These are phyloP conservation scores for Cryptococcus sp. DNA, from an alignment of 1,284 basidiomycete genomes.

Conservation along the genomic window DNA sequence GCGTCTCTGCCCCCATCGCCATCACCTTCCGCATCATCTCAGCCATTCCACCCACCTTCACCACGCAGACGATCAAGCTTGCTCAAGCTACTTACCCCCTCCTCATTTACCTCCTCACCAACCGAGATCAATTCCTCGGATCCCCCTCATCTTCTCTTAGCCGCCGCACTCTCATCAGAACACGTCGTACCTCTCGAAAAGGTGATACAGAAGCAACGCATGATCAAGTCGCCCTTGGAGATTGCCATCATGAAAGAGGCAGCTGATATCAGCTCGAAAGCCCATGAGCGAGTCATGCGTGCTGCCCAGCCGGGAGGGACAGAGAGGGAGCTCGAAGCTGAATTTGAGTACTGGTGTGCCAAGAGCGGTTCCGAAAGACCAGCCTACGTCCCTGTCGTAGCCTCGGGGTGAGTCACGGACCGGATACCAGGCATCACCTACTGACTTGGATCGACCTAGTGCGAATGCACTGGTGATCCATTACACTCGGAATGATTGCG, in stretches of 20 bases:
- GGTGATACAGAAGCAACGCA: slow-evolving; percentile 52
- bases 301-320: slow-evolving; percentile 70
- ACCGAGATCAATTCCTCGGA: slow-evolving; percentile 29
- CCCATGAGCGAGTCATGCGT: slow-evolving; percentile 65
- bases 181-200: slow-evolving; percentile 47
- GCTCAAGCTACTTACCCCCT: slow-evolving; percentile 46
- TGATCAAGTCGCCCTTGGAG: slow-evolving; percentile 55
- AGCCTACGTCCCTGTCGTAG: slow-evolving; percentile 93
- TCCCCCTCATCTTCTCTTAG: slow-evolving; percentile 52
- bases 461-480: slow-evolving; percentile 87
- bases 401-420: slow-evolving; percentile 69
- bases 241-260: slow-evolving; percentile 55
- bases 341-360: slow-evolving; percentile 84
- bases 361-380: slow-evolving; percentile 76
- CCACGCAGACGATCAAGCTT: slow-evolving; percentile 46
- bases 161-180: slow-evolving; percentile 45
- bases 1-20: slow-evolving; percentile 53
- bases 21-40: slow-evolving; percentile 42
- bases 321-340: slow-evolving; percentile 75
- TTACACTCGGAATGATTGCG: slow-evolving; percentile 84
- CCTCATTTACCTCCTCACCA: slow-evolving; percentile 25
- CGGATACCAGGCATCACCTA: not conserved
- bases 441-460: slow-evolving; percentile 53
- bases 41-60: slow-evolving; percentile 44
- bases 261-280: slow-evolving; percentile 53